phyloP scores from a whole-genome alignment of 345 rosid species.

The Acer yangbiense region DNA sequence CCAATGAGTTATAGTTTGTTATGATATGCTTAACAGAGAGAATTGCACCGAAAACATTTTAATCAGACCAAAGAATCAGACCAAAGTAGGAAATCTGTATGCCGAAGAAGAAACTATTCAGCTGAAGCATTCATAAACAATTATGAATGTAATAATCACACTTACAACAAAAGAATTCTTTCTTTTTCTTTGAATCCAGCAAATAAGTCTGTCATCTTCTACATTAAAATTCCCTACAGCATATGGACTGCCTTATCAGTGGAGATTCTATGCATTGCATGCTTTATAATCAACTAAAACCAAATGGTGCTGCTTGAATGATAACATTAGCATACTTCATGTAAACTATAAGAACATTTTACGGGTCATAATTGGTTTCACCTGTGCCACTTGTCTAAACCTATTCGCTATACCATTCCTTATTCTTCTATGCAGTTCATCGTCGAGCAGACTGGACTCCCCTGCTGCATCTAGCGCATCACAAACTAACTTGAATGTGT shows the following conservation, averaged over 20 bases:
- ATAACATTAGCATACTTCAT: neutral
- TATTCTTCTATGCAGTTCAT: constrained; percentile 46
- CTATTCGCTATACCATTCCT: constrained; percentile 55
- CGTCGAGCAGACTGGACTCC: constrained; percentile 35
- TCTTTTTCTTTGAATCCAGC: neutral
- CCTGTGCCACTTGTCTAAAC: constrained; percentile 52
- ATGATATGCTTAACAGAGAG: too few species aligned
- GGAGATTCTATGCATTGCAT: neutral
- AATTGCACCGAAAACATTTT: too few species aligned
- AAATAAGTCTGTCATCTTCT: neutral
- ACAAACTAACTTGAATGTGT: constrained; percentile 70
- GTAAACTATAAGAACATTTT: constrained; percentile 12
- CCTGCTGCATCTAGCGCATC: constrained; percentile 51
- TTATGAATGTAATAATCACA: neutral
- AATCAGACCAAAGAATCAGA: too few species aligned
- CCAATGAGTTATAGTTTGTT: too few species aligned
- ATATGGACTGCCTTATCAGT: neutral
- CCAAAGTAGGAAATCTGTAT: too few species aligned
- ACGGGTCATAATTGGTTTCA: constrained; percentile 52
- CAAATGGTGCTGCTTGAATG: neutral
- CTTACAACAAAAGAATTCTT: neutral
- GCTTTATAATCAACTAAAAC: neutral
- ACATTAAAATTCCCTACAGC: neutral
- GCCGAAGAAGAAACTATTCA: neutral
- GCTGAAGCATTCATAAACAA: neutral